These are phyloP conservation scores for Didymella pomorum DNA, from an alignment of 2,329 filamentous ascomycete genomes.

Conservation along the genomic window DNA sequence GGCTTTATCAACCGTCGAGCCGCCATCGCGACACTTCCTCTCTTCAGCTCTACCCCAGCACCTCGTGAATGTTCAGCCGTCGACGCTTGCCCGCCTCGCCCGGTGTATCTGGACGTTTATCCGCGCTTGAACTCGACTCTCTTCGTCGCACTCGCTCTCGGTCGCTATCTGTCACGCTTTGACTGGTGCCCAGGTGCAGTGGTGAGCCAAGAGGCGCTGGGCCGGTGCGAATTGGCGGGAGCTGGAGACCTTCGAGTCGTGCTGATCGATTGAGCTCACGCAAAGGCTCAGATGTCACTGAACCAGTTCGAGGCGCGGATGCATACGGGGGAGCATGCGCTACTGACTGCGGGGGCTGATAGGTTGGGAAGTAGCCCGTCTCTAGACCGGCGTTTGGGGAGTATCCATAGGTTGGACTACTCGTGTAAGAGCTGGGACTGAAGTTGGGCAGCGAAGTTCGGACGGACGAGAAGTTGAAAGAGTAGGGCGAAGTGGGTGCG, in stretches of 20 bases:
- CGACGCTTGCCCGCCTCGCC: conserved; percentile 47
- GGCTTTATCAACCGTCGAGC: conserved; percentile 12
- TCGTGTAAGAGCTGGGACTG: conserved; percentile 46
- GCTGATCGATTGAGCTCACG: conserved; percentile 35
- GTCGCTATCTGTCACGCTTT: conserved; percentile 29
- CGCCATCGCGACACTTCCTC: conserved; percentile 3
- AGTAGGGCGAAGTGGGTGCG: conserved; percentile 46
- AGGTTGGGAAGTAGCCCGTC: conserved; percentile 44
- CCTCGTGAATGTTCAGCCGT: conserved; percentile 49
- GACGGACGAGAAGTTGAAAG: conserved; percentile 44
- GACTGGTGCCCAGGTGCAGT: conserved; percentile 32
- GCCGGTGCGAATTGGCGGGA: conserved; percentile 48
- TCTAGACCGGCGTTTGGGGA: conserved; percentile 47
- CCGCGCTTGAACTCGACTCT: conserved; percentile 39
- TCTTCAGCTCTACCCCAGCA: conserved; percentile 39
- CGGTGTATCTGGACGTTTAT: conserved; percentile 42
- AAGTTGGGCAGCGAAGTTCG: conserved; percentile 47
- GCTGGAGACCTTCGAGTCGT: conserved; percentile 45
- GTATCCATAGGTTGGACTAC: conserved; percentile 46
- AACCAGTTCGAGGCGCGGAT: conserved; percentile 34
- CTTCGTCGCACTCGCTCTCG: conserved; percentile 38
- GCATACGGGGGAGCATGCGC: conserved; percentile 43
- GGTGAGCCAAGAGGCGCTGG: conserved; percentile 45
- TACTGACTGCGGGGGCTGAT: conserved; percentile 38
- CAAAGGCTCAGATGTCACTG: conserved; percentile 41